These are phyloP conservation scores for Polytrichum commune DNA, from an alignment of 225 moss, liverwort and hornwort genomes.

Conservation along the genomic window DNA sequence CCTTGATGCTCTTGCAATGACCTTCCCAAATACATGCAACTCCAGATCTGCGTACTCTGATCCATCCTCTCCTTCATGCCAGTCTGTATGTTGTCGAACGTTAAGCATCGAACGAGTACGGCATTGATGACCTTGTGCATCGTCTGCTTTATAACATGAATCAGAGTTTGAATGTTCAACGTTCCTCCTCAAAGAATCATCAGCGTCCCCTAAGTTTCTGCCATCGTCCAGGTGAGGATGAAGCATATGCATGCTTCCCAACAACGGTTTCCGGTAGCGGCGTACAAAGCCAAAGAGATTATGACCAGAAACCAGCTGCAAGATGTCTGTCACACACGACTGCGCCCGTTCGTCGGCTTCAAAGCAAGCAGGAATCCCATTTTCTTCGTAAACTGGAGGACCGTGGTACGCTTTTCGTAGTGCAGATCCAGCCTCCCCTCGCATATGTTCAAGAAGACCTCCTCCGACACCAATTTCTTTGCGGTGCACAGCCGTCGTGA, in stretches of 20 bases:
- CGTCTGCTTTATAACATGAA: constrained; percentile 1
- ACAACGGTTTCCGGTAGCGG: constrained; percentile 29
- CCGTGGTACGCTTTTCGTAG: constrained; percentile 87
- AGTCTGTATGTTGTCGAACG: constrained; percentile 16
- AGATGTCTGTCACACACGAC: constrained; percentile 54
- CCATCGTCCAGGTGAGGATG: constrained; percentile 11
- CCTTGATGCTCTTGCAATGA: constrained; percentile 80
- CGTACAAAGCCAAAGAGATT: constrained; percentile 86
- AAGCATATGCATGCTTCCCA: constrained; percentile 27
- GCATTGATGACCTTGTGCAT: constrained; percentile 10
- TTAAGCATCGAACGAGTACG: constrained; percentile 15
- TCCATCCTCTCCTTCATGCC: constrained; percentile 17
- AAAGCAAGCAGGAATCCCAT: constrained; percentile 75
- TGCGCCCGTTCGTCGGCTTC: constrained; percentile 96
- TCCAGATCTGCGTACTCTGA: constrained; percentile 82
- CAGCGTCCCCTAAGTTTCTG: constrained; percentile 8
- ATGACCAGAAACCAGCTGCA: constrained; percentile 92
- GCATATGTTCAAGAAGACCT: constrained; percentile 74
- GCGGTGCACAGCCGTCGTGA: constrained; percentile 57
- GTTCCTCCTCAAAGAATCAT: constrained; percentile 11
- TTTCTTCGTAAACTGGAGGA: constrained; percentile 64
- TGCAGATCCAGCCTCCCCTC: constrained; percentile 71
- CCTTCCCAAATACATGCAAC: constrained; percentile 78
- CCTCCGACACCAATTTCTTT: constrained; percentile 67
- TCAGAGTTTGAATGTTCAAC: constrained; percentile 9